Conservation (phyloP, 192 early-diverging fungal genomes). For the Chytriomyces confervae region DNA sequence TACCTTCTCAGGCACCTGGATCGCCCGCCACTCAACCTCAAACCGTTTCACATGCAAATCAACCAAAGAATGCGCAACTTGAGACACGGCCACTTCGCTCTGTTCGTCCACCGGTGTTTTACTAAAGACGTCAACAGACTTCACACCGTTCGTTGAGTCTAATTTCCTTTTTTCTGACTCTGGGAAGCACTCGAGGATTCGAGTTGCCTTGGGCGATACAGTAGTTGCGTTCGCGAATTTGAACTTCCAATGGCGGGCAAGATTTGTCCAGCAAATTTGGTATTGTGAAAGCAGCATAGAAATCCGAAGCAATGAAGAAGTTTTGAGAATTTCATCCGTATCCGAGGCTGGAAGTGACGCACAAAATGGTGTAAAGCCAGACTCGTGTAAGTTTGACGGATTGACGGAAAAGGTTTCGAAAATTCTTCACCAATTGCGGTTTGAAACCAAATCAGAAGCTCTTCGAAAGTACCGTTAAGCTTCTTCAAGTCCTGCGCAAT, state of each 20-base stretch:
- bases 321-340: slow-evolving; percentile 1
- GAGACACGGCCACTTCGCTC: neutral
- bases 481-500: neutral
- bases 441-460: neutral
- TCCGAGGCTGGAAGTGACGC: neutral
- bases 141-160: too few relatives aligned
- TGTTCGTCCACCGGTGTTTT: too few relatives aligned
- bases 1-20: neutral
- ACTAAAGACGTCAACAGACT: too few relatives aligned
- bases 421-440: too few relatives aligned
- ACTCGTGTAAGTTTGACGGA: too few relatives aligned
- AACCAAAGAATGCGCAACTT: neutral
- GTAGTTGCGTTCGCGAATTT: neutral
- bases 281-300: neutral
- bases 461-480: neutral
- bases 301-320: neutral
- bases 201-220: too few relatives aligned
- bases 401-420: too few relatives aligned
- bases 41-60: neutral
- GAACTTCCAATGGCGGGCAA: neutral
- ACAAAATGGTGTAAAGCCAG: neutral
- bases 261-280: neutral
- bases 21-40: neutral
- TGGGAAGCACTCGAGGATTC: too few relatives aligned
- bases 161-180: too few relatives aligned